A percentile compares a stretch with the other conserved stretches of the same genome.
Conservation (phyloP, 2,329 filamentous ascomycete genomes). For the Alternaria dauci region DNA sequence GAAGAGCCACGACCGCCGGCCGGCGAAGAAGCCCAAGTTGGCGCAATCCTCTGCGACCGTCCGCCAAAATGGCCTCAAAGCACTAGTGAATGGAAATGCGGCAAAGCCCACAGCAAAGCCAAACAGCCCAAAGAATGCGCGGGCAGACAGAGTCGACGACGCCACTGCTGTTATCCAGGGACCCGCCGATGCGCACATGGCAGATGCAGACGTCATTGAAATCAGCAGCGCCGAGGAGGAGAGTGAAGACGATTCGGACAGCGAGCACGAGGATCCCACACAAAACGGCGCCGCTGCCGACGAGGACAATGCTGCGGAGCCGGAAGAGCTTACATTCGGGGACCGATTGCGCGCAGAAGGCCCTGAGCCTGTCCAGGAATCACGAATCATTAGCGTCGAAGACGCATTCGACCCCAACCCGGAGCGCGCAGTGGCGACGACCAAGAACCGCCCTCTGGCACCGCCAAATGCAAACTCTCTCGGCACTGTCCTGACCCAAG, state of each 20-base stretch:
- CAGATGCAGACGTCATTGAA: conserved; percentile 53
- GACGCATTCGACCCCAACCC: conserved; percentile 59
- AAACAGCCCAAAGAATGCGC: conserved; percentile 62
- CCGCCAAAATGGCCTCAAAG: conserved; percentile 43
- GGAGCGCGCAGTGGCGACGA: conserved; percentile 55
- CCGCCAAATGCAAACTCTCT: conserved; percentile 80
- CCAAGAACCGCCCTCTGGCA: conserved; percentile 59
- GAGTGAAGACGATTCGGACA: conserved; percentile 46
- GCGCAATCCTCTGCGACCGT: conserved; percentile 36
- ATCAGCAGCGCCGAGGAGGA: conserved; percentile 59
- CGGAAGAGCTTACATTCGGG: conserved; percentile 78
- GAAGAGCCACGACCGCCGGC: conserved; percentile 41
- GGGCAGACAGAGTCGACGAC: conserved; percentile 65
- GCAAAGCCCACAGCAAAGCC: conserved; percentile 58
- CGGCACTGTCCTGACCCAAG: conserved; percentile 90
- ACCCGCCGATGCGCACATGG: conserved; percentile 53
- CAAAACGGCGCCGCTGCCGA: conserved; percentile 32
- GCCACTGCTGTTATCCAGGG: conserved; percentile 63
- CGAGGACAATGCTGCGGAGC: conserved; percentile 51
- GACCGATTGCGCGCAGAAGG: conserved; percentile 78
- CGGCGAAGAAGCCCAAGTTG: conserved; percentile 50
- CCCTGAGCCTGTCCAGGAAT: conserved; percentile 33
- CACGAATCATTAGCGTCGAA: conserved; percentile 74
- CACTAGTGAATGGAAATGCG: conserved; percentile 39
- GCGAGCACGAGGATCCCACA: conserved; percentile 27